phyloP scores from a whole-genome alignment of 1,284 basidiomycete species.

The Flammula alnicola region DNA sequence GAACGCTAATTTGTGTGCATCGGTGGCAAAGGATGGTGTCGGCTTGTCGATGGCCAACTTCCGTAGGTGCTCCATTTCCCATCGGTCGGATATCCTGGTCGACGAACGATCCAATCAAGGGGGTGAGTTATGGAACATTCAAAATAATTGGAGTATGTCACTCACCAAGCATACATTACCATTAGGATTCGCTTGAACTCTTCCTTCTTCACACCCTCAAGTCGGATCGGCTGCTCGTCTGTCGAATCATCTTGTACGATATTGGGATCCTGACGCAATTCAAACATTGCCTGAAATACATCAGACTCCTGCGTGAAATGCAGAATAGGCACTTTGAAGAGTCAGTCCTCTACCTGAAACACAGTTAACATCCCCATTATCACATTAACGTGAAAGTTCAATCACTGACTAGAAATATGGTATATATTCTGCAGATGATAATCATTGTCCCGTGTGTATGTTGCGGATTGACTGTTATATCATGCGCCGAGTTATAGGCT shows the following conservation, averaged over 20 bases:
- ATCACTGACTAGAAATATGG: constrained; percentile 16
- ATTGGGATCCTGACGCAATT: constrained; percentile 11
- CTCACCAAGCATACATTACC: constrained; percentile 15
- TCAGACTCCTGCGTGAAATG: constrained; percentile 28
- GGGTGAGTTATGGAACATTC: too few relatives aligned
- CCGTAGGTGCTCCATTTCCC: constrained; percentile 26
- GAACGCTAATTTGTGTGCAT: constrained; percentile 22
- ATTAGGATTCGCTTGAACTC: constrained; percentile 16
- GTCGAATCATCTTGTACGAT: neutral
- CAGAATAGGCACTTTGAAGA: constrained; percentile 31
- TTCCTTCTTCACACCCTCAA: constrained; percentile 14
- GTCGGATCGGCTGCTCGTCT: constrained; percentile 10
- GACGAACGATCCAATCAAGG: constrained; percentile 2
- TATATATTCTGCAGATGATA: constrained; percentile 8
- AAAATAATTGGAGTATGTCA: neutral
- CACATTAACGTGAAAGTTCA: too few relatives aligned
- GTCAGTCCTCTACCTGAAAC: constrained; percentile 29
- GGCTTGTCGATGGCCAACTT: constrained; percentile 24
- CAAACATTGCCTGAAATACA: constrained; percentile 30
- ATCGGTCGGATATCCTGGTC: constrained; percentile 23
- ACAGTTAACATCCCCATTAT: too few relatives aligned
- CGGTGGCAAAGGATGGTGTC: constrained; percentile 12
- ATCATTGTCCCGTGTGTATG: constrained; percentile 7
- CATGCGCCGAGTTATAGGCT: too few relatives aligned
- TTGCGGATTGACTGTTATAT: too few relatives aligned